Evolutionary conservation across 148 eudicot genomes (phyloP), one percentile per base, ranked within the genome.

Genomic region (Vaccinium myrtillus): DNA sequence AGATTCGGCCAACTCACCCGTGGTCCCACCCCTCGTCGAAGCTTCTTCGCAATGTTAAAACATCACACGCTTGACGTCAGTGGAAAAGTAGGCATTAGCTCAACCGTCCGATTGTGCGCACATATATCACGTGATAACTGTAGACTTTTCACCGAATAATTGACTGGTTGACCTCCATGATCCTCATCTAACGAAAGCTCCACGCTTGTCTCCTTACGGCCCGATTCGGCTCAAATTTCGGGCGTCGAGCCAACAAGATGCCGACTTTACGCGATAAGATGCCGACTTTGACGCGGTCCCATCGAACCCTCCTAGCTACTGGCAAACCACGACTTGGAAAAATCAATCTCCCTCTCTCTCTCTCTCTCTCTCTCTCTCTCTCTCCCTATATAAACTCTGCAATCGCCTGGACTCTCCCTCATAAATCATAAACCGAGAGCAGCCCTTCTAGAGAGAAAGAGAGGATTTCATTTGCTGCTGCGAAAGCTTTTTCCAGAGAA

Each of bases 211-310:
- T 43, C 46, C 7, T 4, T 4, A 43, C 7, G 46, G 6, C 5
- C 5, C 6, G 46, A 43, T 0, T 43, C 6, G 6, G 46, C 6
- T 43, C 46, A 5, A 43, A 43, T 43, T 43, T 58, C 27, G 6
- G 30, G 32, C 53, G 79, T n/a, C 79, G 25, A 51, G 46, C 15
- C 30, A 25, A 19, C 6, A 10, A 43, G 5, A 51, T 6, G 21
- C 63, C 63, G 18, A 10, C 43, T 54, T 36, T 32, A 18, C 15
- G 48, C 56, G 43, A 78, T 18, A 10, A 14, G 23, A 3, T 15
- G 39, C 84, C 88, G n/a, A 23, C 1, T 76, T 87, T 88, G 87
- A 88, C 86, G 25, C 56, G 78, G 83, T 85, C 67, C 65, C 71
- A 69, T 14, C 30, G n/a, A 82, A 8, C 83, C 83, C 83, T 77